A percentile compares a stretch with the other conserved stretches of the same genome.
Conservation (phyloP, 1,139 yeast species). For the Yamadazyma epiphylla region DNA sequence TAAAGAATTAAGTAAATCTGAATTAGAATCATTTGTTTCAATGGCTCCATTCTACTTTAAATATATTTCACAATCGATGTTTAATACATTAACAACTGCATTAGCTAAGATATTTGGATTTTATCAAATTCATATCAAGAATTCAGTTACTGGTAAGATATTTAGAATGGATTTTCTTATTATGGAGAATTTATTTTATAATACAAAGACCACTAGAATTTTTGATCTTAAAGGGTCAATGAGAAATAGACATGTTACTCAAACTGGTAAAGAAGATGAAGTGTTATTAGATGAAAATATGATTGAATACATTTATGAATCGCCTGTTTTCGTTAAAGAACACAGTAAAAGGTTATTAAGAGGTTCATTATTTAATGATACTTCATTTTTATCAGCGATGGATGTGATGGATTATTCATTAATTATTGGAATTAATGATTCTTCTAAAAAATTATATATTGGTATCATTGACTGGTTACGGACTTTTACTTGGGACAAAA, state of each 20-base stretch:
- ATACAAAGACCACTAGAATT: conserved; percentile 76
- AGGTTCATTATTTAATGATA: conserved; percentile 92
- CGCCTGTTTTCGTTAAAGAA: conserved; percentile 91
- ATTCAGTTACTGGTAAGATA: conserved; percentile 68
- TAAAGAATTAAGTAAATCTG: conserved; percentile 84
- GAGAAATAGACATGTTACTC: conserved; percentile 95
- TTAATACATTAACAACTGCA: conserved; percentile 91
- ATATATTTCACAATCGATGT: conserved; percentile 91
- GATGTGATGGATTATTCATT: conserved; percentile 98
- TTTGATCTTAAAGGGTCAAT: conserved; percentile 97
- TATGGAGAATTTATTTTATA: conserved; percentile 93
- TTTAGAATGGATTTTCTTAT: conserved; percentile 88
- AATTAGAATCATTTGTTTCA: conserved; percentile 87
- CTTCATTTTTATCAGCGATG: conserved; percentile 91
- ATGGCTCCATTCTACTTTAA: conserved; percentile 97
- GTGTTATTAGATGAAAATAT: conserved; percentile 94
- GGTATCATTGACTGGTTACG: conserved; percentile 96
- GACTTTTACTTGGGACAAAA: conserved; percentile 98
- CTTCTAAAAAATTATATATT: conserved; percentile 65
- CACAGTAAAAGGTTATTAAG: conserved; percentile 82
- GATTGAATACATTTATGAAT: conserved; percentile 96
- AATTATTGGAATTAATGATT: conserved; percentile 80
- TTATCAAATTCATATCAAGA: conserved; percentile 86
- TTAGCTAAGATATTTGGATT: conserved; percentile 94
- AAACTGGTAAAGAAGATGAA: conserved; percentile 93